Evolutionary conservation across 371 early-diverging fungal species (phyloP), one percentile per base, ranked within the genome.

Genomic region (Mucor piriformis): DNA sequence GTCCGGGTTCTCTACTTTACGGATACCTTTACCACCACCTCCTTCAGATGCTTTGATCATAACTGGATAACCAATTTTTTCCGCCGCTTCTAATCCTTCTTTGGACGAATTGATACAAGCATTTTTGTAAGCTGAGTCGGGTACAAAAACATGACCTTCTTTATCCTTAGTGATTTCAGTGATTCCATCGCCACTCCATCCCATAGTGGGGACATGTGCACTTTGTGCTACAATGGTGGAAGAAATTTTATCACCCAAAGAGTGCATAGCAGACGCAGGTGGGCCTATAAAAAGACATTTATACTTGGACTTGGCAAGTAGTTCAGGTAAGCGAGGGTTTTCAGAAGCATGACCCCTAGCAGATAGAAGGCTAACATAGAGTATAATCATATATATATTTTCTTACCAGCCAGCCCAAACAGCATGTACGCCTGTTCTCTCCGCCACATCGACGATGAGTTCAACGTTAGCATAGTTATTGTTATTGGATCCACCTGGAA

Each of bases 381-480:
- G n/a, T n/a, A n/a, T n/a, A n/a, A n/a, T n/a, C n/a, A n/a, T n/a
- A n/a, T n/a, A n/a, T n/a, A n/a, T 43, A n/a, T 18, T 16, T 23
- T 69, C 78, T 82, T 81, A 89, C 90, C 85, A 85, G 49, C 82
- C 83, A 63, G 85, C 85, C 85, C 82, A 85, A 24, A 85, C 85
- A 57, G 85, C 87, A 69, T 97, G 93, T 18, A 95, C 97, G 52
- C 91, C 92, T 10, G 93, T 94, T 54, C 97, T 84, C 81, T 95
- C 95, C 34, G 99, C 99, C 27, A 96, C 88, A 65, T 99, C 97
- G 50, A 97, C 97, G 67, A 99, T 98, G 32, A 97, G 78, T 63
- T 95, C 93, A 32, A 98, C 96, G 69, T 99, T 99, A 47, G 96
- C 93, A 75, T 98, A 99, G 85, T 97, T 98, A 85, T 95, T 92